Conservation (phyloP, 768 basidiomycete species). For the Galerina sulciceps region DNA sequence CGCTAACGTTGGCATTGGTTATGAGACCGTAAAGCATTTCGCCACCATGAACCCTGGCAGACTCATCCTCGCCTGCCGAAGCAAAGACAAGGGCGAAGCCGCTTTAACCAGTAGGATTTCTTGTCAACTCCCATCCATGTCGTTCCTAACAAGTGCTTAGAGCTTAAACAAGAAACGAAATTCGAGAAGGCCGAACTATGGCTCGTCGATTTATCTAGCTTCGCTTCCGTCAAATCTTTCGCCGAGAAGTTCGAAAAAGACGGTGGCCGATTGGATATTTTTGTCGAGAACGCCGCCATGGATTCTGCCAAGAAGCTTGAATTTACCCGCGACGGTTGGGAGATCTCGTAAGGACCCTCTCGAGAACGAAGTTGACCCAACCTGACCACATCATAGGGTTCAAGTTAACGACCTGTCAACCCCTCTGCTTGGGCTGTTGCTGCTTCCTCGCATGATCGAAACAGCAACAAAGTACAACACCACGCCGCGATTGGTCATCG, state of each 20-base stretch:
- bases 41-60: constrained; percentile 44
- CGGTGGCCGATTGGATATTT: constrained; percentile 41
- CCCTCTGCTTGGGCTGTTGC: constrained; percentile 41
- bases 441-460: constrained; percentile 47
- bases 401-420: constrained; percentile 46
- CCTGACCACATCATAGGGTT: neutral
- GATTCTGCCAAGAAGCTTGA: constrained; percentile 1
- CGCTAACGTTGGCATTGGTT: constrained; percentile 56
- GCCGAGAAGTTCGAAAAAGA: constrained; percentile 35
- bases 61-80: constrained; percentile 45
- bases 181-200: constrained; percentile 40
- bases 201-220: constrained; percentile 44
- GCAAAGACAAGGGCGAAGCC: constrained; percentile 35
- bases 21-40: constrained; percentile 51
- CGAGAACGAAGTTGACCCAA: neutral
- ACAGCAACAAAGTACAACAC: constrained; percentile 37
- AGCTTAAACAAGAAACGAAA: constrained; percentile 34
- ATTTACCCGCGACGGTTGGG: constrained; percentile 42
- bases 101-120: constrained; percentile 36
- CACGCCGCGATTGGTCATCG: constrained; percentile 42
- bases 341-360: constrained; percentile 33
- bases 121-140: neutral
- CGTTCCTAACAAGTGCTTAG: constrained; percentile 16
- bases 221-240: constrained; percentile 45
- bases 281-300: constrained; percentile 21